These are phyloP conservation scores for Beauveria australis DNA, from an alignment of 2,329 filamentous ascomycete genomes.

Conservation along the genomic window DNA sequence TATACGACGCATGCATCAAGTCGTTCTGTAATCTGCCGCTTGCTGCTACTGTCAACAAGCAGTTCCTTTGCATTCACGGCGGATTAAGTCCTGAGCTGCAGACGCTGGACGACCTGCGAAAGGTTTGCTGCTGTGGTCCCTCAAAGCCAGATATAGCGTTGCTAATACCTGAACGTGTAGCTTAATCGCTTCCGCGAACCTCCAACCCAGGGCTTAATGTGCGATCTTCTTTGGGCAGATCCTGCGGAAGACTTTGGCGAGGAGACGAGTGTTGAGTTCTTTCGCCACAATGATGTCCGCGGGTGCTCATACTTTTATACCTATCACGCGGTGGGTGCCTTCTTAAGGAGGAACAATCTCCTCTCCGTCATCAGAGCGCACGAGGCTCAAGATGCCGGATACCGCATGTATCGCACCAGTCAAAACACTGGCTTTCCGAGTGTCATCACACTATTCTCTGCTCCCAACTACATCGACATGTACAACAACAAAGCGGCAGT, in stretches of 20 bases:
- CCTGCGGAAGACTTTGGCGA: conserved; percentile 97
- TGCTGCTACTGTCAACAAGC: conserved; percentile 99
- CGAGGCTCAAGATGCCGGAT: conserved; percentile 98
- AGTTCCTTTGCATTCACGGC: conserved; percentile 97
- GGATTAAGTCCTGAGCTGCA: conserved; percentile 93
- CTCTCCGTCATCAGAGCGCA: conserved; percentile 95
- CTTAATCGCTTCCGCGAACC: conserved; percentile 97
- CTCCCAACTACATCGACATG: conserved; percentile 95
- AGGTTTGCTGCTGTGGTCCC: conserved; percentile 41
- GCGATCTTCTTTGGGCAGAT: conserved; percentile 97
- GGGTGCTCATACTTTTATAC: conserved; percentile 99
- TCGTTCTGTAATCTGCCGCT: conserved; percentile 91
- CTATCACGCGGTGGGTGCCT: conserved; percentile 92
- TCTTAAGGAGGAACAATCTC: conserved; percentile 97
- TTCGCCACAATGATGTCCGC: conserved; percentile 95
- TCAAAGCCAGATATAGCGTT: neutral
- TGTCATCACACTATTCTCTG: conserved; percentile 99
- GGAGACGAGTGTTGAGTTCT: conserved; percentile 96
- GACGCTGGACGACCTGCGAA: conserved; percentile 88
- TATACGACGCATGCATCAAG: conserved; percentile 98
- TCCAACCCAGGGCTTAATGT: conserved; percentile 96
- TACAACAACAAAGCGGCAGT: conserved; percentile 99
- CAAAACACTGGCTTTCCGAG: conserved; percentile 96
- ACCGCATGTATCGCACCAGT: conserved; percentile 98
- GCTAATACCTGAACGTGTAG: conserved; percentile 35